Percentiles rank a stretch among this genome's conserved stretches.
These are phyloP conservation scores for Lepiota brunneoincarnata DNA, from an alignment of 768 basidiomycete genomes.

Conservation along the genomic window DNA sequence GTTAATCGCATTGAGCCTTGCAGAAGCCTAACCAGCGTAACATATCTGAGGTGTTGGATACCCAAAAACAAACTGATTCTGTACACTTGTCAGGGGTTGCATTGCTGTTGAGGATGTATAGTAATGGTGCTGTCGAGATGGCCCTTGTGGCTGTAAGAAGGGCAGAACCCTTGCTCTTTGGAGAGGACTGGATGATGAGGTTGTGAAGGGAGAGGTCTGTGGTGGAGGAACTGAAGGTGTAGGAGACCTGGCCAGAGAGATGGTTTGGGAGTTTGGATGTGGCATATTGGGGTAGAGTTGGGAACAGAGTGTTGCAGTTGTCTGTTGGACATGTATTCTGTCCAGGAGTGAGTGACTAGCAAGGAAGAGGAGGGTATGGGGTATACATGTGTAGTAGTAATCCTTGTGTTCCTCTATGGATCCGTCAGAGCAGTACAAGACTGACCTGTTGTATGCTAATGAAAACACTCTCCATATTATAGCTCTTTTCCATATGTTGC, in stretches of 20 bases:
- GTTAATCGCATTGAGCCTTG: too few relatives aligned
- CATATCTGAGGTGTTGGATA: conserved; percentile 75
- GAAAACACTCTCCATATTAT: too few relatives aligned
- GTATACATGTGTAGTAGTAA: too few relatives aligned
- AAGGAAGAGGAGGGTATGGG: not conserved
- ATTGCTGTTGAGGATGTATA: conserved; percentile 90
- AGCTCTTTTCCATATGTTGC: too few relatives aligned
- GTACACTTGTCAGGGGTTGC: conserved; percentile 77
- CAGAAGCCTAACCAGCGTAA: too few relatives aligned
- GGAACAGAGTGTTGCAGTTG: conserved; percentile 33
- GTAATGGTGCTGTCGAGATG: conserved; percentile 80
- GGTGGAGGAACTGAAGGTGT: conserved; percentile 70
- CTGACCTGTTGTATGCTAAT: too few relatives aligned
- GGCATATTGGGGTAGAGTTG: conserved; percentile 29
- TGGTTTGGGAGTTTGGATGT: conserved; percentile 62
- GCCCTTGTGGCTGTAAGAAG: conserved; percentile 67
- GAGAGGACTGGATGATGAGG: conserved; percentile 41
- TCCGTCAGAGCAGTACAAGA: too few relatives aligned
- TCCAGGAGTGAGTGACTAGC: not conserved
- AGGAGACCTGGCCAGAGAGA: conserved; percentile 78
- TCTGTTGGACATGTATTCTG: conserved; percentile 41
- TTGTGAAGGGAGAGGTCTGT: conserved; percentile 69
- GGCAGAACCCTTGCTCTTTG: conserved; percentile 26
- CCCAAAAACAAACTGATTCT: conserved; percentile 89
- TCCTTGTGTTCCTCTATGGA: too few relatives aligned